Percentiles rank a stretch among this genome's conserved stretches.
These are phyloP conservation scores for Scheffersomyces parashehatae DNA, from an alignment of 1,139 yeast species.

Conservation along the genomic window DNA sequence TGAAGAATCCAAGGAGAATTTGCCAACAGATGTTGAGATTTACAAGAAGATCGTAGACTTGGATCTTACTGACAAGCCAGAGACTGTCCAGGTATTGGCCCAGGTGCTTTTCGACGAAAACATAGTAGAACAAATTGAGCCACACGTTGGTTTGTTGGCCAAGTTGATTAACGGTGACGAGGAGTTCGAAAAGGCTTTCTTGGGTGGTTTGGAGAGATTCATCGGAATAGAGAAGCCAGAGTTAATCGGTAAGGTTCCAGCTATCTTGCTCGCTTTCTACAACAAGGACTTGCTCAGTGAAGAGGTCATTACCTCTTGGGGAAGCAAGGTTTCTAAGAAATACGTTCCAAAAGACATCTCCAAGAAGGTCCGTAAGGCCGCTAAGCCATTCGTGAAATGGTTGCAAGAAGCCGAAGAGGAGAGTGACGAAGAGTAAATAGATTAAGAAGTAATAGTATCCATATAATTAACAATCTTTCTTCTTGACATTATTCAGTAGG, in stretches of 20 bases:
- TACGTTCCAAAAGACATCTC: conserved; percentile 90
- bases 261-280: conserved; percentile 77
- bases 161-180: conserved; percentile 68
- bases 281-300: conserved; percentile 83
- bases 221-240: conserved; percentile 80
- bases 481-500: conserved; percentile 1
- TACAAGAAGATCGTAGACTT: conserved; percentile 85
- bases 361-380: conserved; percentile 93
- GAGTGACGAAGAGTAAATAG: conserved; percentile 54
- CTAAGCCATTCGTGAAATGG: conserved; percentile 95
- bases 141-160: conserved; percentile 78
- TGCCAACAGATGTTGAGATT: conserved; percentile 86
- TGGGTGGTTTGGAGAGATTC: conserved; percentile 95
- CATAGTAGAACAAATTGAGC: conserved; percentile 69
- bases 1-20: conserved; percentile 54
- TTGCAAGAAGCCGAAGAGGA: conserved; percentile 82
- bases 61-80: conserved; percentile 69
- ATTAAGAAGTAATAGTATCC: background rate
- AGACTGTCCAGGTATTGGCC: conserved; percentile 87
- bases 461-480: background rate
- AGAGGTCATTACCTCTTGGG: conserved; percentile 81
- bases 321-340: conserved; percentile 88
- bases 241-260: conserved; percentile 74
- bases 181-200: conserved; percentile 79
- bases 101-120: conserved; percentile 85